These are phyloP conservation scores for Pyracantha coccinea DNA, from an alignment of 331 rosid genomes.

Conservation along the genomic window DNA sequence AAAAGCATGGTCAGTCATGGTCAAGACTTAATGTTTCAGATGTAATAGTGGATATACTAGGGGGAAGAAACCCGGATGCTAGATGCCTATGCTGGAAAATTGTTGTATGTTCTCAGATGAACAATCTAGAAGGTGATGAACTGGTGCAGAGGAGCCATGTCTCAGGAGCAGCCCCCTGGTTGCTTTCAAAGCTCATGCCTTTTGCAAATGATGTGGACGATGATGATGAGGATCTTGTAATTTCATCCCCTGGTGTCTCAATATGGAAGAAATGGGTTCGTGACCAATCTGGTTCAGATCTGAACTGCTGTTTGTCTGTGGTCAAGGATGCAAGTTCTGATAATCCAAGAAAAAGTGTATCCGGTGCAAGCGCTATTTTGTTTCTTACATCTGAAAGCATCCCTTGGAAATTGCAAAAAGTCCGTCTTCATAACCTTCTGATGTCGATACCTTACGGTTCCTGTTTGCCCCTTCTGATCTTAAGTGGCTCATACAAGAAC, in stretches of 20 bases:
- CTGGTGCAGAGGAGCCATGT: constrained; percentile 21
- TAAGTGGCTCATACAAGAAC: constrained; percentile 34
- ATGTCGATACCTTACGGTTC: constrained; percentile 65
- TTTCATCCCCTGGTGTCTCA: constrained; percentile 59
- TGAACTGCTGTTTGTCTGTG: constrained; percentile 68
- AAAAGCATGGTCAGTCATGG: constrained; percentile 55
- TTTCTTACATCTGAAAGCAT: constrained; percentile 60
- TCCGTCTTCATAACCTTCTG: constrained; percentile 53
- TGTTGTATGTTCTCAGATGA: constrained; percentile 47
- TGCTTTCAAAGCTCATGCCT: constrained; percentile 80
- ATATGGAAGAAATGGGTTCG: constrained; percentile 77
- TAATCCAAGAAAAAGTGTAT: constrained; percentile 35
- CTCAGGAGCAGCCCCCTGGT: constrained; percentile 41
- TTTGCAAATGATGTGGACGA: constrained; percentile 7
- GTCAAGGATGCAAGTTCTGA: constrained; percentile 48
- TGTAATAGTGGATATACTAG: constrained; percentile 40
- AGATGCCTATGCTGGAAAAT: constrained; percentile 85
- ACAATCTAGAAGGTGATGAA: constrained; percentile 20
- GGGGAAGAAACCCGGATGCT: constrained; percentile 49
- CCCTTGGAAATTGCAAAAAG: constrained; percentile 60
- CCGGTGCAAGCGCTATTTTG: constrained; percentile 72
- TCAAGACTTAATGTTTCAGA: constrained; percentile 75
- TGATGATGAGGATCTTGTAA: constrained; percentile 32
- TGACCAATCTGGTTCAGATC: constrained; percentile 33
- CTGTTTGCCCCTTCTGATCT: constrained; percentile 71